phyloP scores from a whole-genome alignment of 768 basidiomycete genomes.

The Vishniacozyma victoriae region DNA sequence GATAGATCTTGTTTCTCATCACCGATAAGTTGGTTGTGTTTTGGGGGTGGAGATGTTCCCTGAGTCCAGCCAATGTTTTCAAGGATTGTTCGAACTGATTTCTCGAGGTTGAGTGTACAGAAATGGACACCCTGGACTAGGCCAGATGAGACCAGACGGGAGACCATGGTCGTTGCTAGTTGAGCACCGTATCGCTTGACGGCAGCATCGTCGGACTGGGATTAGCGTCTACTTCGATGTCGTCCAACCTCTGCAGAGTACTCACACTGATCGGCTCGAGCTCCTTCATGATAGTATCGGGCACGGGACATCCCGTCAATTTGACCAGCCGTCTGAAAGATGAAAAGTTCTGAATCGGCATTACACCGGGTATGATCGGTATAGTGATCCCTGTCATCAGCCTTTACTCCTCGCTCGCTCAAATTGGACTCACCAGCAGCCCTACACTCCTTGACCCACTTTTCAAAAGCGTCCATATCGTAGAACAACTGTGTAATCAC shows the following conservation, averaged over 20 bases:
- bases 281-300: conserved; percentile 58
- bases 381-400: conserved; percentile 66
- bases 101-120: conserved; percentile 95
- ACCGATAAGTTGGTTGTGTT: conserved; percentile 42
- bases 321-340: conserved; percentile 89
- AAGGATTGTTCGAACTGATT: conserved; percentile 79
- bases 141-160: conserved; percentile 51
- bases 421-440: conserved; percentile 56
- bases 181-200: conserved; percentile 92
- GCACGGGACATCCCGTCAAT: conserved; percentile 75
- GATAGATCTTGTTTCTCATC: conserved; percentile 40
- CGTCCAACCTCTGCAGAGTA: conserved; percentile 2
- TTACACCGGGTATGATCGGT: conserved; percentile 89
- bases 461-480: conserved; percentile 78
- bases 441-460: conserved; percentile 70
- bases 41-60: conserved; percentile 42
- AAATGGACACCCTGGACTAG: conserved; percentile 68
- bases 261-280: conserved; percentile 71
- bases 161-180: conserved; percentile 75
- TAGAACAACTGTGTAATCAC: conserved; percentile 97
- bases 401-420: background rate
- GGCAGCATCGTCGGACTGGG: conserved; percentile 80
- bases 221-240: background rate
- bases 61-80: conserved; percentile 68
- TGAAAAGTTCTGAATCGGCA: conserved; percentile 95